Base-by-base conservation (phyloP, 1,284 basidiomycete genomes). In the Ganoderma resinaceum region DNA sequence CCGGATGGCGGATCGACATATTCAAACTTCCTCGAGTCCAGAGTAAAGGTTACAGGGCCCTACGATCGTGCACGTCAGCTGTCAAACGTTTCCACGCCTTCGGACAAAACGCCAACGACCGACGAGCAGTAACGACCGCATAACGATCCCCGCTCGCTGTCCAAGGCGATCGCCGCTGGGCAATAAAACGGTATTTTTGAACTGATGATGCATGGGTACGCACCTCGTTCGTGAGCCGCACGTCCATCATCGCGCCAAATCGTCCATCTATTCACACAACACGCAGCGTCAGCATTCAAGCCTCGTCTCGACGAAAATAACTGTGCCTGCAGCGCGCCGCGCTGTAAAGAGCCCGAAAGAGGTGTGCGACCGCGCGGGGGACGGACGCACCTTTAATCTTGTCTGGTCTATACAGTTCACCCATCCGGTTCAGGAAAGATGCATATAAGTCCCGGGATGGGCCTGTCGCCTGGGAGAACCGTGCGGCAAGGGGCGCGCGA, bases 161-260 rank as follows among this genome's bases (percentile, higher is more conserved):
- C 35, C 33, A 35, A 35, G 33, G 55, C 11, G 33, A n/a, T 35
- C 31, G 57, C 33, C 37, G 57, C 23, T 7, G 35, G n/a, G n/a
- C 20, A 59, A 14, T 26, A 69, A 57, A 37, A 29, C 58, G 60
- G 57, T 37, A 43, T 43, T 49, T 35, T 61, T 63, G 59, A 64
- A 35, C 29, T n/a, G 38, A 40, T 49, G 63, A 67, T 43, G 64
- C 23, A 42, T 12, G 46, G 23, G 46, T 60, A 77, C 84, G 66
- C 78, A 93, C 95, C 82, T 97, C 95, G 78, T 97, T 97, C 43
- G 87, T 91, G 65, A 97, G 81, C 68, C 84, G 88, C 62, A 97
- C 94, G 67, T 91, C 87, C 95, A 97, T 97, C 95, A 96, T 96
- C 4, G 95, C 95, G 40, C 95, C 95, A 78, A 97, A 97, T 75